phyloP scores from a whole-genome alignment of 2,329 filamentous ascomycete genomes.

The Penicillium sclerotiorum region DNA sequence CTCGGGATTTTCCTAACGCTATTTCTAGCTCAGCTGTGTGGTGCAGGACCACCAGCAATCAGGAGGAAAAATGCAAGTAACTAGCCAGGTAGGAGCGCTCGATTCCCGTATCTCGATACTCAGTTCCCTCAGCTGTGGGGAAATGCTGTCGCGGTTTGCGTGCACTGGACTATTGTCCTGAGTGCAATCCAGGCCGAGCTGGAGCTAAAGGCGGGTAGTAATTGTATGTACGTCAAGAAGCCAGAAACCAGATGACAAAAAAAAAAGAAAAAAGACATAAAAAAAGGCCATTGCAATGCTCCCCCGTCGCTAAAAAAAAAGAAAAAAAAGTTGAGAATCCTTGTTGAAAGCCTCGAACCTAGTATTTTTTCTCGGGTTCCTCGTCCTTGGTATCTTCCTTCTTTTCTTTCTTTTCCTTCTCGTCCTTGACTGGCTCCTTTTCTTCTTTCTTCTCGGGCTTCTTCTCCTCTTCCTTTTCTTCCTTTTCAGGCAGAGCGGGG shows the following conservation, averaged over 20 bases:
- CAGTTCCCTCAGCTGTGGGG: conserved; percentile 12
- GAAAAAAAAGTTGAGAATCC: conserved; percentile 15
- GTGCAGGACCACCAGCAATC: too few relatives aligned
- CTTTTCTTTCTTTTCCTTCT: conserved; percentile 12
- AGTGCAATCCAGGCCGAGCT: background rate
- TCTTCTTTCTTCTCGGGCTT: conserved; percentile 9
- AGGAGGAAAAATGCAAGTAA: conserved; percentile 1
- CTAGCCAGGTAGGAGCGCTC: conserved; percentile 12
- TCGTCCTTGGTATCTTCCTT: conserved; percentile 15
- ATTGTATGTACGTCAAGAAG: conserved; percentile 24
- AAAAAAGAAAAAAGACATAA: conserved; percentile 23
- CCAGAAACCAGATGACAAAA: conserved; percentile 19
- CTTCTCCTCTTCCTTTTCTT: conserved; percentile 15
- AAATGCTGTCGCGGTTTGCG: conserved; percentile 4
- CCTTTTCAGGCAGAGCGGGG: conserved; percentile 7
- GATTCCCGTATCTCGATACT: conserved; percentile 17
- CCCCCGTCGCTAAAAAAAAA: conserved; percentile 29
- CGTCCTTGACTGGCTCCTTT: conserved; percentile 6
- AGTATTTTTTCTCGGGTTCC: conserved; percentile 16
- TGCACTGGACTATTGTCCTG: background rate
- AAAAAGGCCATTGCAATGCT: conserved; percentile 28
- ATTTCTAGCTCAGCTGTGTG: too few relatives aligned
- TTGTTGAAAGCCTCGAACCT: background rate
- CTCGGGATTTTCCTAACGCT: too few relatives aligned
- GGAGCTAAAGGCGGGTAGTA: conserved; percentile 2